These are phyloP conservation scores for Lachnellula subtilissima DNA, from an alignment of 2,329 filamentous ascomycete species.

Conservation along the genomic window DNA sequence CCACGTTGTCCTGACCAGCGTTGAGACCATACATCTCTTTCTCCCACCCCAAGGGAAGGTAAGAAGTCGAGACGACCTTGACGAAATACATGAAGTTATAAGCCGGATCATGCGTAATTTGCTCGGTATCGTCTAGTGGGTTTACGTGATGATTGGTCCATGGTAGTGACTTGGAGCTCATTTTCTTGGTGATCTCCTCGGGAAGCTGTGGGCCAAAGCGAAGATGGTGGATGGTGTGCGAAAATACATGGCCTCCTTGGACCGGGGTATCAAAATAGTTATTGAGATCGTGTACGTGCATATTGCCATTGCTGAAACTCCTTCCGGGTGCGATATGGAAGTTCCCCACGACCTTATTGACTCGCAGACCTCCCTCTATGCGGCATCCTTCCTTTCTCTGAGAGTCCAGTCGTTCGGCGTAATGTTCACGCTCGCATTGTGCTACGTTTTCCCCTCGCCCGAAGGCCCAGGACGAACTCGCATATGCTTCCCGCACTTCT, in stretches of 20 bases:
- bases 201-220: conserved; percentile 91
- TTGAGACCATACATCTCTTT: conserved; percentile 39
- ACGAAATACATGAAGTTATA: conserved; percentile 99
- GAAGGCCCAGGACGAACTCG: conserved; percentile 85
- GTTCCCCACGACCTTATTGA: conserved; percentile 98
- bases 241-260: conserved; percentile 74
- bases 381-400: conserved; percentile 92
- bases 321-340: conserved; percentile 97
- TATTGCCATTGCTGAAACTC: conserved; percentile 91
- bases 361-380: conserved; percentile 83
- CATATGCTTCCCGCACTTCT: conserved; percentile 93
- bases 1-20: conserved; percentile 47
- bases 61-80: conserved; percentile 95
- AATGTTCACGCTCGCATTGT: conserved; percentile 93
- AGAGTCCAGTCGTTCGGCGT: conserved; percentile 78
- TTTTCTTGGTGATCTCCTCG: conserved; percentile 59
- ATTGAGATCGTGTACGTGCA: conserved; percentile 96
- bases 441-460: conserved; percentile 88
- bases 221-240: conserved; percentile 80
- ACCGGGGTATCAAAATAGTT: conserved; percentile 80
- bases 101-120: conserved; percentile 73
- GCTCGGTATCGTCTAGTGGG: conserved; percentile 75
- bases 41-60: conserved; percentile 85
- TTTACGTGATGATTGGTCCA: conserved; percentile 93
- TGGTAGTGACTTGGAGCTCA: conserved; percentile 48